Evolutionary conservation across 192 early-diverging fungal genomes (phyloP).

Genomic region (Chytriomyces confervae): DNA sequence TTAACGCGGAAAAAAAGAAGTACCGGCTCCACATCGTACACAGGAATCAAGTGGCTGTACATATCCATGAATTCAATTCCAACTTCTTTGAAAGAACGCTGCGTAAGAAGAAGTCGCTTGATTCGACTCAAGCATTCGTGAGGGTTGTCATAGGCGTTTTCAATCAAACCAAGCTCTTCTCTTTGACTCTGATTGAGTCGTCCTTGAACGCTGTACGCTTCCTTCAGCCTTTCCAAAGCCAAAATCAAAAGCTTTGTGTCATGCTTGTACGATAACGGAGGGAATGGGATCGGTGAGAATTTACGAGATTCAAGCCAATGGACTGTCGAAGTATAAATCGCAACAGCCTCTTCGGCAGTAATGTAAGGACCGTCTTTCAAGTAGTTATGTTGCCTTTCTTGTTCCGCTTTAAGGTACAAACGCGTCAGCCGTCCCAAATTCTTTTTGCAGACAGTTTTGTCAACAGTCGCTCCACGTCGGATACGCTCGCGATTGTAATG

Average conservation of each 20-base stretch:
- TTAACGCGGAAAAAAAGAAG: constrained; percentile 13
- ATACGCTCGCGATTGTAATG: constrained; percentile 99
- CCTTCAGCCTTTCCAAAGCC: constrained; percentile 92
- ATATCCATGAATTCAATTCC: constrained; percentile 99
- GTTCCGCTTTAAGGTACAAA: constrained; percentile 98
- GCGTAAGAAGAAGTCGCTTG: constrained; percentile 94
- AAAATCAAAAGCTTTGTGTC: constrained; percentile 98
- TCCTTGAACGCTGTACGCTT: constrained; percentile 94
- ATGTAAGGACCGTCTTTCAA: constrained; percentile 99
- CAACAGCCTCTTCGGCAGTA: constrained; percentile 95
- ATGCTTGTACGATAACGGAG: constrained; percentile 99
- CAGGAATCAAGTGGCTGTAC: constrained; percentile 95
- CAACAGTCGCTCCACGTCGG: constrained; percentile 96
- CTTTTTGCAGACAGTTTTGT: constrained; percentile 98
- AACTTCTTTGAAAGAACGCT: constrained; percentile 98
- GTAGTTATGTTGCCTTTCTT: constrained; percentile 99
- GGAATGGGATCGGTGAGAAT: constrained; percentile 98
- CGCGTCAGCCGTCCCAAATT: constrained; percentile 98
- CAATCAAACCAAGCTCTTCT: constrained; percentile 97
- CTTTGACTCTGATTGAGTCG: constrained; percentile 94
- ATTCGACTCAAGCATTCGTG: constrained; percentile 82
- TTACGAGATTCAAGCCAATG: constrained; percentile 98
- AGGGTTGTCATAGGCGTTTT: constrained; percentile 97
- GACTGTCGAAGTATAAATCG: constrained; percentile 96
- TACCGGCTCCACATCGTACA: constrained; percentile 92